Percentiles rank a stretch among this genome's conserved stretches.
phyloP scores from a whole-genome alignment of 2,329 filamentous ascomycete genomes.

The Penicillium sp. region DNA sequence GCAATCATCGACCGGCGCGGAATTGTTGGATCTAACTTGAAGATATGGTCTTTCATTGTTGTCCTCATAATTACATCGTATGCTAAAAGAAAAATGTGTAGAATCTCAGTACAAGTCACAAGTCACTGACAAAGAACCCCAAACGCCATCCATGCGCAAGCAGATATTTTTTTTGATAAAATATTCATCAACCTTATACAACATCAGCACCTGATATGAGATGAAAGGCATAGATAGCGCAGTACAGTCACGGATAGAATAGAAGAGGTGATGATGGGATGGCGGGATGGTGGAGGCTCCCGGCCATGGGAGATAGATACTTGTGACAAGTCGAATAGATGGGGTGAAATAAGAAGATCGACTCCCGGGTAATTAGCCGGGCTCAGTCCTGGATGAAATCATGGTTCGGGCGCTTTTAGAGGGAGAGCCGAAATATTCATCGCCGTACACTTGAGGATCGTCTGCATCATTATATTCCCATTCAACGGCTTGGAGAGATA shows the following conservation, averaged over 20 bases:
- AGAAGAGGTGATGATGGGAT: too few relatives aligned
- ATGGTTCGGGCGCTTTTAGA: neutral
- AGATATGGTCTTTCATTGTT: neutral
- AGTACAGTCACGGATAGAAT: neutral
- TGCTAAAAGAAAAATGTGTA: neutral
- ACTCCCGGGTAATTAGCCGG: too few relatives aligned
- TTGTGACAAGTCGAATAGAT: too few relatives aligned
- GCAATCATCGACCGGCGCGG: too few relatives aligned
- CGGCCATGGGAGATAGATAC: too few relatives aligned
- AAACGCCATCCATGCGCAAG: neutral
- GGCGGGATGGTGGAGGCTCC: too few relatives aligned
- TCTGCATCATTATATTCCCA: conserved; percentile 79
- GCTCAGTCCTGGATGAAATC: neutral
- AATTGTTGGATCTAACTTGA: too few relatives aligned
- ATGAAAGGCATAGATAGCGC: neutral
- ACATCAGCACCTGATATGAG: neutral
- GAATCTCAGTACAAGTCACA: too few relatives aligned
- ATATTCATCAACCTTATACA: neutral
- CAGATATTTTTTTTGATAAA: neutral
- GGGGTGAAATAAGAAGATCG: too few relatives aligned
- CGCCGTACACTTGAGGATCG: conserved; percentile 23
- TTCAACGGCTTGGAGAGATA: conserved; percentile 92
- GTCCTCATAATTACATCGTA: neutral
- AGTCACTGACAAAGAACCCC: neutral
- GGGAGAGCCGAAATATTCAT: conserved; percentile 21